Evolutionary conservation across 139 green algal species (phyloP).

Genomic region (Gonium pectorale): DNA sequence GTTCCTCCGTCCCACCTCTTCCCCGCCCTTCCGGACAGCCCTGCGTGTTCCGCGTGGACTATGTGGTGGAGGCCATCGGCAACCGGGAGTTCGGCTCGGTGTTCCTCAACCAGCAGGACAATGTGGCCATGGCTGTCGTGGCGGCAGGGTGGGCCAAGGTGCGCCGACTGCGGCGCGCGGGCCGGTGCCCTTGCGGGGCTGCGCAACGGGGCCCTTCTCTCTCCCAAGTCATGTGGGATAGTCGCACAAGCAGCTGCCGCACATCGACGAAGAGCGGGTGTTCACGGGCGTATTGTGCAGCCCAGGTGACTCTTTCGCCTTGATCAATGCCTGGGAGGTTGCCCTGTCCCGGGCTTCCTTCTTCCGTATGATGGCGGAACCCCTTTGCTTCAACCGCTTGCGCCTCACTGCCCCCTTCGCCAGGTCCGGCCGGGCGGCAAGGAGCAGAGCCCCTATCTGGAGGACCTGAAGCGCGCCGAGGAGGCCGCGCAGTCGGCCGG

Average conservation of each 20-base stretch:
- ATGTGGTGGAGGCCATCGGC: constrained; percentile 84
- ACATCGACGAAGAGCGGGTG: no score
- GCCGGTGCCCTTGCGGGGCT: no score
- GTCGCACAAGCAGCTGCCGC: no score
- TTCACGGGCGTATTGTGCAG: no score
- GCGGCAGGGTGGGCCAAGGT: constrained; percentile 88
- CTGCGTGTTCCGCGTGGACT: constrained; percentile 93
- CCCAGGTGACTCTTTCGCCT: no score
- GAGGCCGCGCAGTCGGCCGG: constrained; percentile 74
- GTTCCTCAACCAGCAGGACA: constrained; percentile 86
- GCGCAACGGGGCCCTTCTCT: no score
- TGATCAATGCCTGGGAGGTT: no score
- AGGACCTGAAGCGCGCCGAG: constrained; percentile 82
- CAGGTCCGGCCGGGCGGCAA: constrained; percentile 72
- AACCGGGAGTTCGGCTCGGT: constrained; percentile 94
- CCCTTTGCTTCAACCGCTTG: background rate
- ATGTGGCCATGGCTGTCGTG: constrained; percentile 82
- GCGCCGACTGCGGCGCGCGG: no score
- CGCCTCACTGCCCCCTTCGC: no score
- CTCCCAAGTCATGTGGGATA: no score
- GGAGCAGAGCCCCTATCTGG: constrained; percentile 86
- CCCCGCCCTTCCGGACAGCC: background rate
- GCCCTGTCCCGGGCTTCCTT: no score
- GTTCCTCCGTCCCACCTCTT: background rate
- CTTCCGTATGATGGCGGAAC: no score